A percentile compares a stretch with the other conserved stretches of the same genome.
These are phyloP conservation scores for Neckera pumila DNA, from an alignment of 225 moss, liverwort and hornwort genomes.

Conservation along the genomic window DNA sequence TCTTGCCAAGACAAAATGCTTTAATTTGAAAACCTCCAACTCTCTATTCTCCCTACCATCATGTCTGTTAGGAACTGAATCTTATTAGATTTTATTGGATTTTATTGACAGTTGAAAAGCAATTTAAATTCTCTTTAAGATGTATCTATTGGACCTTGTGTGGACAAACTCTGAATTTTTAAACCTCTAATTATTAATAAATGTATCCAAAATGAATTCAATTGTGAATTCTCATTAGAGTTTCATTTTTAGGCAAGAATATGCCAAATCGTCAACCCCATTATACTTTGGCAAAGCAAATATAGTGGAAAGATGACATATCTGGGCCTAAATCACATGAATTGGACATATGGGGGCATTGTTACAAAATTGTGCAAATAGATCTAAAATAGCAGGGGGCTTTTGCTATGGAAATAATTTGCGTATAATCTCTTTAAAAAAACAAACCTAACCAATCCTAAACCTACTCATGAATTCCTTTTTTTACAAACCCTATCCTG, in stretches of 20 bases:
- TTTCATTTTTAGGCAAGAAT: neutral
- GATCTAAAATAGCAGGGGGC: fast-evolving
- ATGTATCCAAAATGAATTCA: neutral
- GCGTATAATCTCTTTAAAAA: neutral
- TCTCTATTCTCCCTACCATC: neutral
- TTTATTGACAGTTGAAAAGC: neutral
- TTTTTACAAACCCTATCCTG: too few species aligned
- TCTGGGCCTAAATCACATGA: neutral
- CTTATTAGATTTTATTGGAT: neutral
- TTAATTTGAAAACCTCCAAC: neutral
- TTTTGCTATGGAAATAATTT: neutral
- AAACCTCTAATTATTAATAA: neutral
- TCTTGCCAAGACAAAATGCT: neutral
- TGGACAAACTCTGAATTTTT: neutral
- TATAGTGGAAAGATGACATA: too few species aligned
- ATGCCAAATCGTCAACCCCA: neutral
- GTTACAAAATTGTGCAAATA: neutral
- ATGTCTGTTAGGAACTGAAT: neutral
- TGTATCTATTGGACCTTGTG: neutral
- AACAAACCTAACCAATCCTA: too few species aligned
- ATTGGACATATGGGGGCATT: fast-evolving
- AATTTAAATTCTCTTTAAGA: neutral
- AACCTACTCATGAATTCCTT: too few species aligned
- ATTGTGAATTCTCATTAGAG: fast-evolving
- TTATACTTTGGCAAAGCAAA: neutral